These are phyloP conservation scores for Colletotrichum higginsianum DNA, from an alignment of 2,329 filamentous ascomycete genomes.

Conservation along the genomic window DNA sequence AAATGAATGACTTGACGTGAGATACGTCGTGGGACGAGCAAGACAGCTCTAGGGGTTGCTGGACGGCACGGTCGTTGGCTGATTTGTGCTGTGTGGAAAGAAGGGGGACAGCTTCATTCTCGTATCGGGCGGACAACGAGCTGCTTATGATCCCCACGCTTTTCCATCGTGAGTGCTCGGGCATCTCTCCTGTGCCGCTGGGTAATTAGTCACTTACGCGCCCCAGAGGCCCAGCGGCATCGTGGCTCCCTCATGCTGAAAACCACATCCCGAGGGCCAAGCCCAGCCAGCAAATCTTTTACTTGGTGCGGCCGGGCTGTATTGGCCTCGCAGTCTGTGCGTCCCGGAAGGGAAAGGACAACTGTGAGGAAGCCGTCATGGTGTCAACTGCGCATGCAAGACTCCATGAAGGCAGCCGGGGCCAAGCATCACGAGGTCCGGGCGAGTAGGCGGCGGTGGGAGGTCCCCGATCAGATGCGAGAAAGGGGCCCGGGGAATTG, in stretches of 20 bases:
- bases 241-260: neutral
- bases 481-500: constrained; percentile 39
- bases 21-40: constrained; percentile 61
- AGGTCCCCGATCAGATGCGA: constrained; percentile 18
- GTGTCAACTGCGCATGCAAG: constrained; percentile 5
- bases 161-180: neutral
- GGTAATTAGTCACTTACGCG: constrained; percentile 14
- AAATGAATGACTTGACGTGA: constrained; percentile 60
- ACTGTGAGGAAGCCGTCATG: constrained; percentile 15
- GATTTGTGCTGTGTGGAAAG: constrained; percentile 28
- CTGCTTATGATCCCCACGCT: constrained; percentile 34
- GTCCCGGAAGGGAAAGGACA: constrained; percentile 22
- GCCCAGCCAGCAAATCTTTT: neutral
- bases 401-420: constrained; percentile 12
- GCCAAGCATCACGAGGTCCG: constrained; percentile 32
- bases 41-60: constrained; percentile 47
- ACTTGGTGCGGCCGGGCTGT: neutral
- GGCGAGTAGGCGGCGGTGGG: constrained; percentile 20
- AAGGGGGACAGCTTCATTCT: neutral
- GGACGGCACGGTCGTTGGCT: constrained; percentile 33
- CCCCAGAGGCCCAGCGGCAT: constrained; percentile 5
- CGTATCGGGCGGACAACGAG: constrained; percentile 10
- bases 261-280: neutral
- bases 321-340: neutral
- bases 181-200: neutral